Base-by-base conservation (phyloP, 1,284 basidiomycete species). In the Moniliophthora roreri region DNA sequence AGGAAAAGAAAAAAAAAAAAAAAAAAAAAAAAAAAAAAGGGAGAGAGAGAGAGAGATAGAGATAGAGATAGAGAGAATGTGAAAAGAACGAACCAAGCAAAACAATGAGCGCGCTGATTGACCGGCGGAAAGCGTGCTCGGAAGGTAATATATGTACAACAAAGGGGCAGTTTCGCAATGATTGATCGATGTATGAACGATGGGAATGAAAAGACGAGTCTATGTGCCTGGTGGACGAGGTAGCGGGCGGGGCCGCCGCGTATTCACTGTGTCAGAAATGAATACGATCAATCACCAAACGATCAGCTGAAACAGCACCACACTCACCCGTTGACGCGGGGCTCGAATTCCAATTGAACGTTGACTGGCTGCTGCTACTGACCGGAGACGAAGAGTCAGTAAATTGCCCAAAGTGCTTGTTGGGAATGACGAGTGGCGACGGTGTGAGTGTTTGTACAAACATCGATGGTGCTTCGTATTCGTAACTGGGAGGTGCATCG, bases 401-500 rank as follows among this genome's bases (percentile, higher is more conserved):
- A 24, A 46, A 18, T 46, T 46, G 44, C 16, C 26, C 23, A 16
- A 28, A 13, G 15, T 15, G 28, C 28, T 46, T 46, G 44, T 46
- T 46, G 28, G 44, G 44, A 46, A 32, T 46, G 44, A 28, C 24
- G 44, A 46, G 44, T 16, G 24, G n/a, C 28, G 44, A 46, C 15
- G 44, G 23, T 28, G 15, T 28, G 26, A 46, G 15, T 18, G 44
- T 13, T 46, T 21, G 24, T 26, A 46, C 44, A 32, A 46, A 46
- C 44, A 28, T 46, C 44, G 44, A 28, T 26, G 44, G 24, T 13
- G 44, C 23, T 46, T 46, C 44, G 28, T 46, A 46, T 28, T 46
- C 24, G 28, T 46, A 46, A 24, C 44, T 46, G 18, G 40, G 40
- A 28, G 44, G 44, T 15, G 44, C 44, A 16, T 46, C 44, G n/a